A percentile compares a stretch with the other conserved stretches of the same genome.
phyloP scores from a whole-genome alignment of 345 rosid species.

The Clarkia xantiana region DNA sequence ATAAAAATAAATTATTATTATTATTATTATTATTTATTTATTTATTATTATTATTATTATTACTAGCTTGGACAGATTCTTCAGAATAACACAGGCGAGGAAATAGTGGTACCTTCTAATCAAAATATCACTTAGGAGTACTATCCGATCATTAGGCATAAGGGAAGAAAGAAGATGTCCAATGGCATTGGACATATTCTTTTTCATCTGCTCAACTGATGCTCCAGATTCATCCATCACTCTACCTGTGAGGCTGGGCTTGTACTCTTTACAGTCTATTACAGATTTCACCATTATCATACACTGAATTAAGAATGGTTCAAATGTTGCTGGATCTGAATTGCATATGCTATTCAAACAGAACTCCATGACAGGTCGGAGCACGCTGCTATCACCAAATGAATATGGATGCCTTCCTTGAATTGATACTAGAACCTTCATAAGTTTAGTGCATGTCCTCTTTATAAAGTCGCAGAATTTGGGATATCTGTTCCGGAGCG shows the following conservation, averaged over 20 bases:
- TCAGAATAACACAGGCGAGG: neutral
- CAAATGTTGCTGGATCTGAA: conserved; percentile 42
- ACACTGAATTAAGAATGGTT: conserved; percentile 80
- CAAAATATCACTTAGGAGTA: conserved; percentile 69
- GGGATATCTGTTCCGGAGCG: conserved; percentile 51
- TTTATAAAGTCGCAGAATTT: conserved; percentile 65
- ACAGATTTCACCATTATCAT: conserved; percentile 89
- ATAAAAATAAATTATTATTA: too few relatives aligned
- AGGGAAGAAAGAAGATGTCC: conserved; percentile 62
- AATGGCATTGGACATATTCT: conserved; percentile 54
- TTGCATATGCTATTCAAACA: conserved; percentile 83
- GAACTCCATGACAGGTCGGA: conserved; percentile 71
- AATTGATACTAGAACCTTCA: conserved; percentile 75
- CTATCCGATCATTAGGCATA: conserved; percentile 64
- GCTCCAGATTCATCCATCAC: conserved; percentile 72
- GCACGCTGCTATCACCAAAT: conserved; percentile 81
- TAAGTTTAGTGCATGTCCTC: conserved; percentile 79
- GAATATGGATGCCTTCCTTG: conserved; percentile 91
- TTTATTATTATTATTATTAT: too few relatives aligned
- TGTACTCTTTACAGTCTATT: conserved; percentile 91
- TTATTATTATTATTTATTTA: too few relatives aligned
- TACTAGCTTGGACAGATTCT: too few relatives aligned
- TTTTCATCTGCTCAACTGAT: conserved; percentile 73
- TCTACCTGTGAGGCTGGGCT: conserved; percentile 68
- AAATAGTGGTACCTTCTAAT: conserved; percentile 56